phyloP scores from a whole-genome alignment of 805 yeast genomes.

The Aciculoconidium aculeatum region DNA sequence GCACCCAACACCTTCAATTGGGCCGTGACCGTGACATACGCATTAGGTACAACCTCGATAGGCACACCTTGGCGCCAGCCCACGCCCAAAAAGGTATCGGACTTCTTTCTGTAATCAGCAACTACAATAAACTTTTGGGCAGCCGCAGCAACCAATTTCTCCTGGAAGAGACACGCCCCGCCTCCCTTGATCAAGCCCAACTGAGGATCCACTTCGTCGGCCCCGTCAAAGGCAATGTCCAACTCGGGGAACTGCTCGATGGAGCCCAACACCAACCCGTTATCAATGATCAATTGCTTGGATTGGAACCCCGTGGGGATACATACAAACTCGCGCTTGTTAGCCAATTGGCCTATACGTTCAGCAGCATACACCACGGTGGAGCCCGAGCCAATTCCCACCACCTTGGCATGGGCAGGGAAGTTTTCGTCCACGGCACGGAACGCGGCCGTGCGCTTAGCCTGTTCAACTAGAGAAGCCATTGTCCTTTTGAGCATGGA shows the following conservation, averaged over 20 bases:
- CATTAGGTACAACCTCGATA: conserved; percentile 86
- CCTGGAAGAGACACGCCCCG: conserved; percentile 96
- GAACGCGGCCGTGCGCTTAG: conserved; percentile 89
- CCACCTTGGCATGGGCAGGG: conserved; percentile 59
- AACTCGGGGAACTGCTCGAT: conserved; percentile 78
- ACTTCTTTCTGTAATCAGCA: conserved; percentile 86
- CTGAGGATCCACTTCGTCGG: conserved; percentile 85
- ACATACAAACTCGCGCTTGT: conserved; percentile 59
- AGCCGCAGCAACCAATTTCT: conserved; percentile 83
- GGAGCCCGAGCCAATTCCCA: conserved; percentile 96
- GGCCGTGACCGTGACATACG: conserved; percentile 68
- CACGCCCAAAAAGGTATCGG: conserved; percentile 61
- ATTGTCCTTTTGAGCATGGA: conserved; percentile 6
- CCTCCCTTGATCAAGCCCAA: conserved; percentile 96
- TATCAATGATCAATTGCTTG: conserved; percentile 73
- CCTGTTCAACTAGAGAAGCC: conserved; percentile 56
- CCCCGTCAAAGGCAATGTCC: conserved; percentile 97
- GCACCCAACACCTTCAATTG: conserved; percentile 67
- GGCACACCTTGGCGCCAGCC: conserved; percentile 91
- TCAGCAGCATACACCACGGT: conserved; percentile 98
- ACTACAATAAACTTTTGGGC: conserved; percentile 76
- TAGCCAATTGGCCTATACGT: conserved; percentile 66
- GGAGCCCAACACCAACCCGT: conserved; percentile 71
- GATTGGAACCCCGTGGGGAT: conserved; percentile 98
- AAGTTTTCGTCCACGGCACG: conserved; percentile 87